Evolutionary conservation across 352 stramenopile species (phyloP), one percentile per base, ranked within the genome.

Genomic region (Phytophthora sp.): DNA sequence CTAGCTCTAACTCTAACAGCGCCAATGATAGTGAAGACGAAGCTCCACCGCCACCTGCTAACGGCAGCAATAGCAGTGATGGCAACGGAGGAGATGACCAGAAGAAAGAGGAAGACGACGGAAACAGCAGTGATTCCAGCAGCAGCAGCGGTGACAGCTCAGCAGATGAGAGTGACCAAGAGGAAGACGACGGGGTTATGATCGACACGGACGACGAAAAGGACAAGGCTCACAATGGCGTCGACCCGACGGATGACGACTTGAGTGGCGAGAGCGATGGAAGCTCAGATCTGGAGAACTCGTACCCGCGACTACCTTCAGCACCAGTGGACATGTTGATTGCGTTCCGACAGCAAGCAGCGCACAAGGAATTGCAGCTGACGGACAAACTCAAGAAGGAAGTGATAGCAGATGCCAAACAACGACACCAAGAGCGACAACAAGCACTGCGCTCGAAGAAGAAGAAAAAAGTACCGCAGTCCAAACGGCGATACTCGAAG

Each of bases 241-340:
- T 67, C 46, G 20, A 63, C 84, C 26, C 75, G 9, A 66, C 51
- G n/a, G 69, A 70, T 27, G 74, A 81, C 4, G 70, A 73, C 2
- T 39, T 73, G 9, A 81, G 63, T 51, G 71, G 55, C 46, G 77
- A 84, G 38, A 91, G 84, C 60, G 82, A 89, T 47, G 80, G 62
- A 53, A 83, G 71, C 21, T 86, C 77, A 0, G 80, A 91, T 33
- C 46, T 88, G 18, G 80, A 93, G 33, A 82, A 71, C 23, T 79
- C 80, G 23, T 93, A 93, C 31, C 84, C 82, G 29, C 61, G 73
- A 31, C 59, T 93, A 9, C 79, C 85, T 1, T 46, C 72, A 7
- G 73, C 84, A 9, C 82, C 82, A 1, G 80, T 93, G 20, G 85
- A 93, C 44, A 63, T 66, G 8, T 47, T 93, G 3, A 82, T 93